Evolutionary conservation across 371 early-diverging fungal genomes (phyloP), one percentile per base, ranked within the genome.

Genomic region (Batkoa obscura): DNA sequence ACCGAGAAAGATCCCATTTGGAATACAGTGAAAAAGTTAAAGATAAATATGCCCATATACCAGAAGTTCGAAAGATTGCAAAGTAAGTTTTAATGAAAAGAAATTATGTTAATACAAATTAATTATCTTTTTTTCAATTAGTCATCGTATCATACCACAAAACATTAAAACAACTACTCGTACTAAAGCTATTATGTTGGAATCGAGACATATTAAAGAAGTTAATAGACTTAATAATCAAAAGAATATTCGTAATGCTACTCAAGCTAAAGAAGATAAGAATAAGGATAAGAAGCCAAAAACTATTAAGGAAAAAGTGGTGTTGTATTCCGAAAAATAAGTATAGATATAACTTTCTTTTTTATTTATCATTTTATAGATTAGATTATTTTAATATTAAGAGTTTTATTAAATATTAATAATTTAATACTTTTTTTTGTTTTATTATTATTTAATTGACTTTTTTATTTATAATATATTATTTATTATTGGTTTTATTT

Each of bases 31-130:
- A 84, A 31, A 80, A 85, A 45, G 76, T 99, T 65, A 95, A 92
- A 73, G 87, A 91, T 51, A 84, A 94, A 57, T 99, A 84, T 75
- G 81, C 81, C 62, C 80, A 89, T 61, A 75, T 99, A 70, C 83
- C 84, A 31, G 94, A 97, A 65, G 84, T 99, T 50, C 75, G 80
- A 56, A 73, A 86, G 54, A 90, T 99, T 59, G 83, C 73, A 61
- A 81, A 69, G 72, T 60, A 56, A 50, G 17, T 39, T n/a, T n/a
- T n/a, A n/a, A n/a, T n/a, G n/a, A n/a, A n/a, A n/a, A n/a, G n/a
- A 2, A 31, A n/a, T 6, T 31, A 17, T 30, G 15, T 52, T 10
- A 9, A 39, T 37, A 32, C 13, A 15, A 9, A 50, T 12, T 45
- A 49, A 45, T 41, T 35, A 37, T 47, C 30, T 10, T 39, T n/a